Conservation (phyloP, 2,329 filamentous ascomycete species). For the Colletotrichum cuscutae region DNA sequence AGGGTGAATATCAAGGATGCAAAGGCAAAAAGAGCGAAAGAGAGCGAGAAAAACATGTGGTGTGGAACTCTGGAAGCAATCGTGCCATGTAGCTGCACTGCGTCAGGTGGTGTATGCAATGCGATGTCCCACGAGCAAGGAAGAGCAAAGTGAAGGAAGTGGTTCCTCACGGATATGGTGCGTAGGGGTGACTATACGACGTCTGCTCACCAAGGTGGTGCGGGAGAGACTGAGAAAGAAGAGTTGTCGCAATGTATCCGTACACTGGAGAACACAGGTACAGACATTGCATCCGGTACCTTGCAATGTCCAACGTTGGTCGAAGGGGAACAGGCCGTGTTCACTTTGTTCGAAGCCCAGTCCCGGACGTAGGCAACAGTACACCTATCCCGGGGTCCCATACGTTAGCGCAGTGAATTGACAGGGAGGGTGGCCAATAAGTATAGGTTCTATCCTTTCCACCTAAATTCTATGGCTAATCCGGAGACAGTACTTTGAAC, state of each 20-base stretch:
- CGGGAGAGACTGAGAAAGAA: neutral
- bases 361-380: neutral
- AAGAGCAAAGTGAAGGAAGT: neutral
- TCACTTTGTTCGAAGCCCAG: slow-evolving; percentile 4
- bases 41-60: neutral
- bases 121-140: neutral
- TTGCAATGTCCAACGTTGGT: neutral
- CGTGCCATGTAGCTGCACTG: neutral
- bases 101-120: neutral
- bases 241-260: neutral
- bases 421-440: too few species aligned
- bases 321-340: neutral
- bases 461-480: too few species aligned
- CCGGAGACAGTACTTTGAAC: too few species aligned
- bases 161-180: neutral
- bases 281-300: neutral
- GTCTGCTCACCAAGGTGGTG: neutral
- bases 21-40: neutral
- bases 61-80: neutral
- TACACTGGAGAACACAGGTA: neutral
- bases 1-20: neutral
- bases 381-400: too few species aligned
- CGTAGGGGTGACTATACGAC: neutral
- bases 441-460: too few species aligned
- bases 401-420: too few species aligned